A percentile compares a stretch with the other conserved stretches of the same genome.
Evolutionary conservation across 352 stramenopile genomes (phyloP).

Genomic region (Phytophthora foliorum): DNA sequence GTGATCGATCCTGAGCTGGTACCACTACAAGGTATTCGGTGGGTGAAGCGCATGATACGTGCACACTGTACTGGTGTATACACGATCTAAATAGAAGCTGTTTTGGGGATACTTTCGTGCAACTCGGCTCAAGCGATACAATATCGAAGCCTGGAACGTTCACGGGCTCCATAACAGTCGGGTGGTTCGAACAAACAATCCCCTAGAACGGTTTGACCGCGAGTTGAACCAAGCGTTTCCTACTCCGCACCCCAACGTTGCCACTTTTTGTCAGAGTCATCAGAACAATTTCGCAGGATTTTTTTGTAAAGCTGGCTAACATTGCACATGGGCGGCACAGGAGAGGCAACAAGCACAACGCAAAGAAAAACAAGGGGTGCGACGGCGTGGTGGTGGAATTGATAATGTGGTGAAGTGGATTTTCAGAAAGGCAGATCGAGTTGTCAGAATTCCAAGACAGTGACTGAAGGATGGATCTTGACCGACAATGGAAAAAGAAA

Average conservation of each 20-base stretch:
- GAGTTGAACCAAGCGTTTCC: conserved; percentile 4
- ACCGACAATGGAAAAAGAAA: too few relatives aligned
- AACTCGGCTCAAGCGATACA: conserved; percentile 3
- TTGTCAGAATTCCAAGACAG: too few relatives aligned
- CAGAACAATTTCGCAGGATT: conserved; percentile 3
- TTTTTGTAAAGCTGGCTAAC: background rate
- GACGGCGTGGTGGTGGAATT: too few relatives aligned
- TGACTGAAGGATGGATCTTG: too few relatives aligned
- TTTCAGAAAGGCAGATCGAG: too few relatives aligned
- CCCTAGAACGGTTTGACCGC: conserved; percentile 1
- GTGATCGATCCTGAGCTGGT: background rate
- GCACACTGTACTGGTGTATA: background rate
- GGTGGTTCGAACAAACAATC: conserved; percentile 11
- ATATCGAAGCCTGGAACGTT: conserved; percentile 10
- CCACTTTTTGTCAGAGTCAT: background rate
- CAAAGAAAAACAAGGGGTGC: background rate
- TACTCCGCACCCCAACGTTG: conserved; percentile 1
- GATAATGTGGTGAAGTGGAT: too few relatives aligned
- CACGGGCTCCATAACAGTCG: conserved; percentile 1
- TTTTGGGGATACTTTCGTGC: conserved; percentile 3
- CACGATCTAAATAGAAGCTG: background rate
- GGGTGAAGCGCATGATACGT: conserved; percentile 1
- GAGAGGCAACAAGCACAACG: background rate
- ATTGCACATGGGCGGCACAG: conserved; percentile 1
- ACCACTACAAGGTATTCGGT: background rate